Base-by-base conservation (phyloP, 106 monocot species). In the Cymbidium sinense region DNA sequence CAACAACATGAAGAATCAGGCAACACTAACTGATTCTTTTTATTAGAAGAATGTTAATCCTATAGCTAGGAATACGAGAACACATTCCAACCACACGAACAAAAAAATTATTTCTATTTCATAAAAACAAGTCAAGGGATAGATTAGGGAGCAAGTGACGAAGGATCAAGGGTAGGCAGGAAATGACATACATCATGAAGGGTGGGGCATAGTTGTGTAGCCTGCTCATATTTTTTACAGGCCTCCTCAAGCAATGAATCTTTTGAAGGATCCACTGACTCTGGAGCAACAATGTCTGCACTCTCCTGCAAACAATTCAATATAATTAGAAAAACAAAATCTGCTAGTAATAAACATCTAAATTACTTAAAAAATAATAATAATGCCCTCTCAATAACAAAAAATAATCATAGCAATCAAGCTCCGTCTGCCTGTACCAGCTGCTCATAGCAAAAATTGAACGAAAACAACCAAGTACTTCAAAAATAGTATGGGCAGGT, bases 211-310 rank as follows among this genome's bases (percentile, higher is more conserved):
- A 98, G 93, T 79, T 81, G 81, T 73, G 94, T 98, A 81, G 96
- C 96, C 82, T 98, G 90, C 55, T 88, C 91, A 86, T 98, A 98
- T 70, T 98, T 98, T 85, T 88, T 98, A 86, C 96, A 98, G 74
- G 96, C 96, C 73, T 94, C 96, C 72, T 98, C 96, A 72, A 98
- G 96, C 51, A 98, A 88, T 30, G 89, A 88, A 87, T 98, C 96
- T 87, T 98, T 98, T 43, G 94, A 87, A 69, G 86, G 81, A 54
- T 86, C 78, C 75, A 44, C 79, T 61, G 94, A 91, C 39, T 94
- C 91, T 74, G 89, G 84, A 87, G 76, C 74, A 77, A 98, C 86
- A 92, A 86, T 94, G 77, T 98, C 94, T 74, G 96, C 96, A 92
- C 89, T 92, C 75, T 98, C 94, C 96, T 98, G 87, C 62, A 82